phyloP scores from a whole-genome alignment of 1,284 basidiomycete genomes.

The Ustilago tritici region DNA sequence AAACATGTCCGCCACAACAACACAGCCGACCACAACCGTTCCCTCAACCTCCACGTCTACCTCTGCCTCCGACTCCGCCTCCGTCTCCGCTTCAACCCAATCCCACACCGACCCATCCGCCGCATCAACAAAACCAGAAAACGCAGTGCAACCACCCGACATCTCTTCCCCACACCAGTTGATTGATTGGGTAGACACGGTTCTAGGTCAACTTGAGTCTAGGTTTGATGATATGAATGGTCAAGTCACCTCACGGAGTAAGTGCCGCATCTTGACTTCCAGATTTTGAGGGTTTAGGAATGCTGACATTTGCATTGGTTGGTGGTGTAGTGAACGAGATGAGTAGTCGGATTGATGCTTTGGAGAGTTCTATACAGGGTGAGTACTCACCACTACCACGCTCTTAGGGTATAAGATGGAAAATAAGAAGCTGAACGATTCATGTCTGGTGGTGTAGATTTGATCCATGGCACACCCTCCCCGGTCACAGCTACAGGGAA shows the following conservation, averaged over 20 bases:
- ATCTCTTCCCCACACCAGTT: constrained; percentile 65
- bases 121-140: neutral
- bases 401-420: no score
- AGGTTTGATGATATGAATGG: constrained; percentile 61
- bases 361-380: constrained; percentile 67
- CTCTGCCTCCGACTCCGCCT: neutral
- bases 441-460: constrained; percentile 13
- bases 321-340: constrained; percentile 64
- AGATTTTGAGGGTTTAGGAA: neutral
- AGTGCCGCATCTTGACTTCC: constrained; percentile 17
- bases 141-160: constrained; percentile 23
- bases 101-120: constrained; percentile 4
- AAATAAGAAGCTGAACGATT: no score
- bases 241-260: constrained; percentile 63
- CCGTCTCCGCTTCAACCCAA: constrained; percentile 11
- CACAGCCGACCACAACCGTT: constrained; percentile 4
- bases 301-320: no score
- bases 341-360: constrained; percentile 64
- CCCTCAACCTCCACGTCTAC: neutral
- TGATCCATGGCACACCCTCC: constrained; percentile 41
- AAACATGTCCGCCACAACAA: constrained; percentile 9
- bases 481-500: constrained; percentile 11
- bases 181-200: constrained; percentile 67
- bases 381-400: constrained; percentile 7
- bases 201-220: constrained; percentile 60